Percentiles rank a stretch among this genome's conserved stretches.
Evolutionary conservation across 2,329 filamentous ascomycete genomes (phyloP).

Genomic region (Colletotrichum lentis): DNA sequence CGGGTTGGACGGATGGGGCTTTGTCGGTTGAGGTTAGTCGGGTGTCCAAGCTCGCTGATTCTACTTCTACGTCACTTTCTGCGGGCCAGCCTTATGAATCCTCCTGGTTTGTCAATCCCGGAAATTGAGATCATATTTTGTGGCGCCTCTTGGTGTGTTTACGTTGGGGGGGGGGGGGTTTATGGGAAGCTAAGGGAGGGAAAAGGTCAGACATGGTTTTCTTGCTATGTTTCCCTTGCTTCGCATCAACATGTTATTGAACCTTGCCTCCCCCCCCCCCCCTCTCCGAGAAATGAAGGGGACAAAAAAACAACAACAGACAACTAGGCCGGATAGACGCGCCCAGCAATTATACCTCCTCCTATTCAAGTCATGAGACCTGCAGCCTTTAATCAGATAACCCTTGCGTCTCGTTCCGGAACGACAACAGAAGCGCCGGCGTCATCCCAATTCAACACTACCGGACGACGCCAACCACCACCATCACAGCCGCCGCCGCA

Average conservation of each 20-base stretch:
- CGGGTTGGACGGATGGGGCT: not conserved
- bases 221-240: conserved; percentile 17
- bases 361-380: not conserved
- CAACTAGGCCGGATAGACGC: not conserved
- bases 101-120: conserved; percentile 6
- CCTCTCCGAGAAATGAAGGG: not conserved
- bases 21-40: conserved; percentile 5
- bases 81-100: not conserved
- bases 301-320: not conserved
- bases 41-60: not conserved
- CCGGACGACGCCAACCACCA: not conserved
- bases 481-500: not conserved
- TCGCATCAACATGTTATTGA: not conserved
- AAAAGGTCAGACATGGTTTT: conserved; percentile 27
- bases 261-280: not conserved
- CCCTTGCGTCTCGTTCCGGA: not conserved
- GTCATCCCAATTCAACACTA: not conserved
- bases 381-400: conserved; percentile 2
- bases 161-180: conserved; percentile 15
- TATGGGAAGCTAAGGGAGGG: conserved; percentile 34
- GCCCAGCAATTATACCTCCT: not conserved
- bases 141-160: conserved; percentile 28
- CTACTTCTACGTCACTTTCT: not conserved
- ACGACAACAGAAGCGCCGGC: not conserved
- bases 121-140: conserved; percentile 27